Evolutionary conservation across 345 rosid genomes (phyloP), one percentile per base, ranked within the genome.

Genomic region (Punica granatum): DNA sequence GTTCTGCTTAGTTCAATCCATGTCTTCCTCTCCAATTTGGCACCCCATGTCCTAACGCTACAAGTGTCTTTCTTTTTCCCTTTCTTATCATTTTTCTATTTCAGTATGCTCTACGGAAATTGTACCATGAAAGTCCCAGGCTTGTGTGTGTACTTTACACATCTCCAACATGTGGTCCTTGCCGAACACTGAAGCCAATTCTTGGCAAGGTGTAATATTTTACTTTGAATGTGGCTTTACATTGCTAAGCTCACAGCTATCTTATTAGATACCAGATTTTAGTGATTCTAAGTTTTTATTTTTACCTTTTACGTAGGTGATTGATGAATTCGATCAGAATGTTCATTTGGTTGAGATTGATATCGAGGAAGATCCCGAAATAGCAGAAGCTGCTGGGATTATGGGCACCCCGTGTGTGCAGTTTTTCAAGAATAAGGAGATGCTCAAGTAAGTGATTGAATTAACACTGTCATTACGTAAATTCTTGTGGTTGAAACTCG

Each of bases 371-470:
- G 99, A 94, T 75, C 97, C 60, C 59, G 97, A 90, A 75, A 81
- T 94, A 71, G 95, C 97, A 64, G 95, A 94, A 81, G 95, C 96
- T 35, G 99, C 97, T 44, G 96, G 85, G 74, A 93, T 93, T 54
- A 93, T 93, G 97, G 97, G 99, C 43, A 90, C 97, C 21, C 97
- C 97, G 9, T 90, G 96, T 16, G 97, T 94, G 71, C 97, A 94
- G 78, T 94, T 90, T 75, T 93, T 87, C 82, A 90, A 93, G 83
- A 84, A 87, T 74, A 93, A 88, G 81, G 96, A 93, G 74, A 87
- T 90, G 93, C 75, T 90, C 76, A 84, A 84, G 97, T 92, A n/a
- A n/a, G 84, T 65, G 25, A 12, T 30, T 32, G 28, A 46, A 33
- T 66, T 60, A 66, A 49, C 67, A 72, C 59, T 7, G 53, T 48